Evolutionary conservation across 2,329 filamentous ascomycete species (phyloP).

Genomic region (Aspergillus sp.): DNA sequence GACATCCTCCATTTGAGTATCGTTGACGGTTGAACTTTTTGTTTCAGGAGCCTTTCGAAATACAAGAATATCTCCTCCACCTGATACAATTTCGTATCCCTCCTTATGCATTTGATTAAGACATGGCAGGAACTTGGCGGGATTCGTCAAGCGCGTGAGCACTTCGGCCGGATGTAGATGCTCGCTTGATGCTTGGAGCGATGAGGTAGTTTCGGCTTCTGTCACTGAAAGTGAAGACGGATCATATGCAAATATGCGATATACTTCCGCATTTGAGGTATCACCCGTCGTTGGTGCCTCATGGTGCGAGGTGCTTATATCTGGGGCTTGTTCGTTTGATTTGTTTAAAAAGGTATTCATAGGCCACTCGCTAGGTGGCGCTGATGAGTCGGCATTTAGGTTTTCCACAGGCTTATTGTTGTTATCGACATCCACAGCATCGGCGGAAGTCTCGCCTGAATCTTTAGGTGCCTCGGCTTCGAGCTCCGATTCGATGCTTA

Average conservation of each 20-base stretch:
- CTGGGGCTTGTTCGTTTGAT: neutral
- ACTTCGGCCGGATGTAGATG: slow-evolving; percentile 32
- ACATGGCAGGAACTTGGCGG: slow-evolving; percentile 43
- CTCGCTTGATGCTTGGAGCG: slow-evolving; percentile 25
- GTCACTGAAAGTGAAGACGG: slow-evolving; percentile 28
- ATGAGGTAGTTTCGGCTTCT: slow-evolving; percentile 34
- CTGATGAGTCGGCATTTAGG: no score
- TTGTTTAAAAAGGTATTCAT: neutral
- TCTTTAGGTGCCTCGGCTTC: slow-evolving; percentile 19
- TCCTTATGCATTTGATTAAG: slow-evolving; percentile 38
- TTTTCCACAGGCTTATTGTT: neutral
- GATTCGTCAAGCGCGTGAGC: slow-evolving; percentile 38
- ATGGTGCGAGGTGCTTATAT: neutral
- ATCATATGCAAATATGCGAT: slow-evolving; percentile 42
- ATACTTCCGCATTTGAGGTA: slow-evolving; percentile 16
- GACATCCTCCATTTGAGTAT: neutral
- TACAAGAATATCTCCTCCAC: slow-evolving; percentile 42
- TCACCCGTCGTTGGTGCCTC: neutral
- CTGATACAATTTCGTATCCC: slow-evolving; percentile 45
- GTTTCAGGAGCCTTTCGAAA: slow-evolving; percentile 28
- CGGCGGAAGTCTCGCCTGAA: slow-evolving; percentile 16
- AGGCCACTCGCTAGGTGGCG: neutral
- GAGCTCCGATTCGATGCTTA: slow-evolving; percentile 20
- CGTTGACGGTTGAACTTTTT: neutral
- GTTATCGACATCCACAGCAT: neutral